Base-by-base conservation (phyloP, 2,329 filamentous ascomycete species). In the Ophiostoma sp. region DNA sequence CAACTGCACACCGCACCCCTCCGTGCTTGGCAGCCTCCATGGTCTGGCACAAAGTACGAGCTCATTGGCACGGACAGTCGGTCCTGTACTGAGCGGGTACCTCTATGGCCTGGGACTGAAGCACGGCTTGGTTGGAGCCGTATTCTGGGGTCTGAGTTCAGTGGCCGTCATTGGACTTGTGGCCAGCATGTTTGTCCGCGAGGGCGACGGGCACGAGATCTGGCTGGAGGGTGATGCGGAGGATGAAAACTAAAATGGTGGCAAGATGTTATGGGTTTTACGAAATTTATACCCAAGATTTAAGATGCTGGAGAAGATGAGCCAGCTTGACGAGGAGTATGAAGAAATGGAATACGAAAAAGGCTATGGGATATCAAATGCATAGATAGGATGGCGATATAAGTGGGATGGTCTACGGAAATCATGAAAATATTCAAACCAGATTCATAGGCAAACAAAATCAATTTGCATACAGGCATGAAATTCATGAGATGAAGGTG, bases 171-270 rank as follows among this genome's bases (percentile, higher is more conserved):
- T 82, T 28, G 87, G 86, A 0, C 79, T 85, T 22, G 74, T 87
- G 4, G 85, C 86, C 5, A 90, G 87, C 71, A 84, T 85, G 48
- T 39, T 76, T 76, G 87, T 91, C 9, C 82, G 81, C 70, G 90
- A 92, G 76, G 89, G 90, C 0, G 83, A 90, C 77, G 90, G 90
- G 0, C 89, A 91, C 78, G 90, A 91, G 79, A 87, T 92, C 63
- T 84, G 89, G 83, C 79, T 92, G 1, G 87, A 90, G 36, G 90
- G 89, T 0, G 90, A 91, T 75, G 85, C 87, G 36, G 86, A 87
- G 42, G 83, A 82, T 0, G 79, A 80, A 0, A 78, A 79, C 7
- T 72, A 19, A 69, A 33, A 25, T 9, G 12, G 36, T 15, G 39
- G n/a, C 19, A 15, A 19, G n/a, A 33, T n/a, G 25, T 7, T 57